Evolutionary conservation across 768 basidiomycete genomes (phyloP).

Genomic region (Phlebiopsis gigantea): DNA sequence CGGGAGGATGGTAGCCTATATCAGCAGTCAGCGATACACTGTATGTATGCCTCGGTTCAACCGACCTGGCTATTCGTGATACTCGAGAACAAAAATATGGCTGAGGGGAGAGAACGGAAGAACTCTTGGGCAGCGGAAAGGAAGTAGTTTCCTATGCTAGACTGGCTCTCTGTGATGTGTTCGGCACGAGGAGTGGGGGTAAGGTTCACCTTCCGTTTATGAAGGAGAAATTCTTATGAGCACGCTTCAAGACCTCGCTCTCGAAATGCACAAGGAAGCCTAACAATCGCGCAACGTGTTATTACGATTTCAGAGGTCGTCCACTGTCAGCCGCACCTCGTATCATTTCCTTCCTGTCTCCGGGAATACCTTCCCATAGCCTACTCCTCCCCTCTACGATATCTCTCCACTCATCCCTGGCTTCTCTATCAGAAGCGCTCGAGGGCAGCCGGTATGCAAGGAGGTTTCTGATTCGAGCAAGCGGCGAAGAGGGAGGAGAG

Average conservation of each 20-base stretch:
- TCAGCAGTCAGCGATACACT: background rate
- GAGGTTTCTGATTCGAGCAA: constrained; percentile 70
- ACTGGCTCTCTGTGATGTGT: background rate
- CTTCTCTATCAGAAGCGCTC: constrained; percentile 61
- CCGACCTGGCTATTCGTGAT: constrained; percentile 73
- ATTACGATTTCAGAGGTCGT: background rate
- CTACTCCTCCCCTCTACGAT: constrained; percentile 83
- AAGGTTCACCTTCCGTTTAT: constrained; percentile 71
- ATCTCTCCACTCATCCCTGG: constrained; percentile 86
- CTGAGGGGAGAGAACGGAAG: constrained; percentile 88
- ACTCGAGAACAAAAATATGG: constrained; percentile 90
- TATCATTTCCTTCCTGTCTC: constrained; percentile 87
- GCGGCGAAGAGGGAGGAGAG: constrained; percentile 50
- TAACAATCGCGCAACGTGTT: constrained; percentile 22
- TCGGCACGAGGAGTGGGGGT: background rate
- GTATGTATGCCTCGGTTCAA: constrained; percentile 10
- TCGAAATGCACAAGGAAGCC: constrained; percentile 94
- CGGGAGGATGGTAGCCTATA: constrained; percentile 75
- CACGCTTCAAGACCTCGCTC: constrained; percentile 77
- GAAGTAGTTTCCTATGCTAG: constrained; percentile 86
- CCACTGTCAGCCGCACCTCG: constrained; percentile 56
- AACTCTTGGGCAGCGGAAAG: constrained; percentile 85
- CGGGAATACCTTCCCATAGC: constrained; percentile 83
- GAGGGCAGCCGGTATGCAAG: constrained; percentile 77
- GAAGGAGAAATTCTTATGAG: constrained; percentile 94